Evolutionary conservation across 2,329 filamentous ascomycete species (phyloP).

Genomic region (Incumbomyces lentus): DNA sequence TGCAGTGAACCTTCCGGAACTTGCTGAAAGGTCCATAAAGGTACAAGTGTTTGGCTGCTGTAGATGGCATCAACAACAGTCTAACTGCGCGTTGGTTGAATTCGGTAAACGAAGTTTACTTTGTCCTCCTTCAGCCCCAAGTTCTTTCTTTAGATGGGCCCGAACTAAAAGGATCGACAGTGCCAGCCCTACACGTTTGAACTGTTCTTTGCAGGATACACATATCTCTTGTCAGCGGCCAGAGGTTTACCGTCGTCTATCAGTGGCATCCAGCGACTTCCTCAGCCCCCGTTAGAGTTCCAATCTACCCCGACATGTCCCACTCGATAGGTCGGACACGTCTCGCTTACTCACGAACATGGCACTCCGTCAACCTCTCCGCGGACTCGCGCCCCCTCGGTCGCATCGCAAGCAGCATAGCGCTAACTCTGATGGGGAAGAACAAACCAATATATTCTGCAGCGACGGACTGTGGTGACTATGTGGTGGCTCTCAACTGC

Average conservation of each 20-base stretch:
- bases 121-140: too few species aligned
- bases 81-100: too few species aligned
- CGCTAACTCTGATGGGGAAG: slow-evolving; percentile 64
- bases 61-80: too few species aligned
- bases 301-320: slow-evolving; percentile 1
- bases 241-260: neutral
- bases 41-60: too few species aligned
- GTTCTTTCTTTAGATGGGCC: too few species aligned
- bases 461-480: slow-evolving; percentile 97
- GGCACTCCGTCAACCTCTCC: slow-evolving; percentile 78
- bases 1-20: too few species aligned
- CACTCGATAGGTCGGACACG: slow-evolving; percentile 55
- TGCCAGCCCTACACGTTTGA: neutral
- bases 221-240: neutral
- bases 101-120: too few species aligned
- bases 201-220: neutral
- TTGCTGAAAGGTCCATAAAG: too few species aligned
- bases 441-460: slow-evolving; percentile 98
- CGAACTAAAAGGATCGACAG: neutral
- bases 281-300: neutral
- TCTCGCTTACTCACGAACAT: slow-evolving; percentile 89
- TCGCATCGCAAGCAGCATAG: slow-evolving; percentile 38
- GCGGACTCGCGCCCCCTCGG: slow-evolving; percentile 38
- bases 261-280: neutral
- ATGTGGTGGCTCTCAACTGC: slow-evolving; percentile 89